Percentiles rank a stretch among this genome's conserved stretches.
These are phyloP conservation scores for Fusarium torulosum DNA, from an alignment of 2,329 filamentous ascomycete species.

Conservation along the genomic window DNA sequence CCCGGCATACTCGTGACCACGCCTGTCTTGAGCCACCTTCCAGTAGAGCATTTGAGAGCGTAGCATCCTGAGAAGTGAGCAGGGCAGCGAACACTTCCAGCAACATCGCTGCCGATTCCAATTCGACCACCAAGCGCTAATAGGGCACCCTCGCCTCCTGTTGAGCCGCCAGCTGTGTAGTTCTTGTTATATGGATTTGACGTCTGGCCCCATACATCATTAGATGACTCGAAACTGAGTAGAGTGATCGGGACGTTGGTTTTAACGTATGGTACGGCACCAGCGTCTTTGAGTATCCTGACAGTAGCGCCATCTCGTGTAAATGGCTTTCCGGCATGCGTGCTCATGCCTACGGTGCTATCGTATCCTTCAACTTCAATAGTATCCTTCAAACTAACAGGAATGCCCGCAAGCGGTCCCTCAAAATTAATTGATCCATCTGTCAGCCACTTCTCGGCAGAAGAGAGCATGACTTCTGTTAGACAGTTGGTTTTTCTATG, in stretches of 20 bases:
- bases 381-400: constrained; percentile 85
- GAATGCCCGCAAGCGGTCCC: constrained; percentile 87
- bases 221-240: constrained; percentile 85
- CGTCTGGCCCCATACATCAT: constrained; percentile 83
- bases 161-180: constrained; percentile 91
- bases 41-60: constrained; percentile 86
- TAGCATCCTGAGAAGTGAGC: constrained; percentile 94
- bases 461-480: constrained; percentile 85
- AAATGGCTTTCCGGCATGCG: constrained; percentile 75
- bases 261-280: constrained; percentile 92
- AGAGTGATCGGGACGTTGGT: constrained; percentile 90
- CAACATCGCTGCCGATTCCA: constrained; percentile 91
- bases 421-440: constrained; percentile 74
- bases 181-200: constrained; percentile 86
- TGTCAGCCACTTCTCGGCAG: constrained; percentile 78
- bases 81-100: constrained; percentile 86
- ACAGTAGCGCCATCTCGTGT: constrained; percentile 78
- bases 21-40: constrained; percentile 88
- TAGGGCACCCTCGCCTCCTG: constrained; percentile 85
- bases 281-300: constrained; percentile 84
- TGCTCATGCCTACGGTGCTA: constrained; percentile 82
- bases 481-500: constrained; percentile 90
- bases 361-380: constrained; percentile 87
- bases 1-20: constrained; percentile 91
- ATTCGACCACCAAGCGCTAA: constrained; percentile 87